A percentile compares a stretch with the other conserved stretches of the same genome.
phyloP scores from a whole-genome alignment of 108 stramenopile species.

The Cyclotella sp. region DNA sequence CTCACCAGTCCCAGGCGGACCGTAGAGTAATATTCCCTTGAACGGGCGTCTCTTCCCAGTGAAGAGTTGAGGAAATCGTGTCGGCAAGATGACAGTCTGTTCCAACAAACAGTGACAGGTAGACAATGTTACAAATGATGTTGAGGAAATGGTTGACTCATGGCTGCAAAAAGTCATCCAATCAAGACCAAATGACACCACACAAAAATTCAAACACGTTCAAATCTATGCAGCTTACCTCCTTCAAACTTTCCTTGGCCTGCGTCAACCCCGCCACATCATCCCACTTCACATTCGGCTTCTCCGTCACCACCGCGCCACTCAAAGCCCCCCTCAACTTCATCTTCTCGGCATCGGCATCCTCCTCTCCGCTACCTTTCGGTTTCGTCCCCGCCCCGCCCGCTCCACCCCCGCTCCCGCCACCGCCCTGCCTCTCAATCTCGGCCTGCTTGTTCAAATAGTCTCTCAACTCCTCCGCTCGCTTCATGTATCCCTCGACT shows the following conservation, averaged over 20 bases:
- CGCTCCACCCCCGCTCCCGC: conserved; percentile 43
- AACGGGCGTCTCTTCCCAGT: conserved; percentile 93
- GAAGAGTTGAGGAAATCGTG: conserved; percentile 94
- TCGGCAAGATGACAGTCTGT: conserved; percentile 93
- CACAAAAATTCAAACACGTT: too few species aligned
- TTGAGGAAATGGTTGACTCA: background rate
- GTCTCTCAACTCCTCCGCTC: conserved; percentile 96
- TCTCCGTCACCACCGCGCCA: conserved; percentile 90
- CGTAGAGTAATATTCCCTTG: conserved; percentile 97
- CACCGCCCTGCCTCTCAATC: conserved; percentile 59
- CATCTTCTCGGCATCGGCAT: conserved; percentile 78
- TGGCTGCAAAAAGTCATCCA: too few species aligned
- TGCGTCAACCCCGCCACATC: conserved; percentile 97
- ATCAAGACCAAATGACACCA: background rate
- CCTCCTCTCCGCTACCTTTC: conserved; percentile 58
- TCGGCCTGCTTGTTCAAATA: conserved; percentile 81
- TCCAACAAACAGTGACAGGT: background rate
- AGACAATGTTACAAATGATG: background rate
- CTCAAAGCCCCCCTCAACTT: conserved; percentile 85
- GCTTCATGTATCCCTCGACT: conserved; percentile 98
- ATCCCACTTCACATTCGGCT: conserved; percentile 97
- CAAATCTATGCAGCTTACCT: too few species aligned
- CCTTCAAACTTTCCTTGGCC: conserved; percentile 97
- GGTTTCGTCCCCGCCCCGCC: conserved; percentile 66
- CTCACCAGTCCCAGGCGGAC: conserved; percentile 84